phyloP scores from a whole-genome alignment of 2,329 filamentous ascomycete genomes.

The Penicillium brevicompactum region DNA sequence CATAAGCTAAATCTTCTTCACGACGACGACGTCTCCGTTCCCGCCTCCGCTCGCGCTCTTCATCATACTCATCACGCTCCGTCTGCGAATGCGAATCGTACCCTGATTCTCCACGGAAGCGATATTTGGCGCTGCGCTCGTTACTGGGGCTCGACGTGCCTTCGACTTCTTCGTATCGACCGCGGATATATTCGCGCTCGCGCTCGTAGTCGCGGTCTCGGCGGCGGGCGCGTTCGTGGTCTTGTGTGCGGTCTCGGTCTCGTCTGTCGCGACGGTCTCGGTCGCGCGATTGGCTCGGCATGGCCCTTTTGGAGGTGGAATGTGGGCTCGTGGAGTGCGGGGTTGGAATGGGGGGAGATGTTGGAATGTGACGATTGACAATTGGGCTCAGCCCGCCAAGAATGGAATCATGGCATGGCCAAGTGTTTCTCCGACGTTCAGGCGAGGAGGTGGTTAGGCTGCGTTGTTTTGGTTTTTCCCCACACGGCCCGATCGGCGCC shows the following conservation, averaged over 20 bases:
- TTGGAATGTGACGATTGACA: neutral
- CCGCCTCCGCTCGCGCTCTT: conserved; percentile 8
- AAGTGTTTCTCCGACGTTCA: conserved; percentile 2
- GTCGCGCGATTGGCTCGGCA: conserved; percentile 37
- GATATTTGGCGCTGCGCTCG: conserved; percentile 19
- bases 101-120: conserved; percentile 22
- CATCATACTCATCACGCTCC: conserved; percentile 24
- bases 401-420: neutral
- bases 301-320: conserved; percentile 13
- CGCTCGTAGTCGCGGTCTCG: conserved; percentile 11
- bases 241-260: conserved; percentile 23
- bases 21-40: conserved; percentile 16
- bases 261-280: conserved; percentile 34
- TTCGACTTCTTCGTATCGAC: conserved; percentile 18
- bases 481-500: conserved; percentile 7
- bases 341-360: too few relatives aligned
- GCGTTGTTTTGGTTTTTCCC: conserved; percentile 28
- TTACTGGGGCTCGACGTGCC: conserved; percentile 18
- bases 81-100: conserved; percentile 28
- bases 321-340: neutral
- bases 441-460: conserved; percentile 7
- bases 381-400: neutral
- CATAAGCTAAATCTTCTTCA: conserved; percentile 26
- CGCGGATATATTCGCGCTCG: conserved; percentile 22
- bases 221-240: conserved; percentile 10